phyloP scores from a whole-genome alignment of 2,329 filamentous ascomycete genomes.

The Claviceps africana region DNA sequence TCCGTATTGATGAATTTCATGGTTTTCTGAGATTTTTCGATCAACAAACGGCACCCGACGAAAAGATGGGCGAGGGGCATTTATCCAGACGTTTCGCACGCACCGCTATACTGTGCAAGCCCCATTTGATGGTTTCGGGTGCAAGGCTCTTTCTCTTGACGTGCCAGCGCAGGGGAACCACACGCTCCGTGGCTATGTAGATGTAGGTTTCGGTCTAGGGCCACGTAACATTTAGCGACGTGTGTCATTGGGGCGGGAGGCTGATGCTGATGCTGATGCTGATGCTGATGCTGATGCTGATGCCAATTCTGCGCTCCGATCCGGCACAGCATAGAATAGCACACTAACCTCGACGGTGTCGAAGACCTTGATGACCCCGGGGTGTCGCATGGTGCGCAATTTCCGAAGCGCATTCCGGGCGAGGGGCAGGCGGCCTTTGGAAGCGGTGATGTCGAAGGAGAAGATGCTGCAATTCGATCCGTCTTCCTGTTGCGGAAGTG shows the following conservation, averaged over 20 bases:
- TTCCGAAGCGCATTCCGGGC: slow-evolving; percentile 92
- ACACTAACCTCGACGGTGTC: slow-evolving; percentile 72
- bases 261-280: too few species aligned
- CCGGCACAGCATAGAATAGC: neutral
- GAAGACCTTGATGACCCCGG: slow-evolving; percentile 83
- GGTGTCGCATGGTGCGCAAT: slow-evolving; percentile 81
- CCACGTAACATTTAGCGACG: slow-evolving; percentile 11
- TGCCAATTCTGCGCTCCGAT: neutral
- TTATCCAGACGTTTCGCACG: slow-evolving; percentile 7
- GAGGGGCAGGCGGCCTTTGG: slow-evolving; percentile 68
- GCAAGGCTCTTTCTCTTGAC: slow-evolving; percentile 76
- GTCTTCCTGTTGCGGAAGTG: slow-evolving; percentile 53
- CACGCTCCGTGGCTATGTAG: slow-evolving; percentile 86
- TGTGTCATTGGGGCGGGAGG: neutral
- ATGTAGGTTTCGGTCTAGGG: slow-evolving; percentile 78
- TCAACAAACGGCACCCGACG: slow-evolving; percentile 9
- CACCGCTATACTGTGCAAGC: slow-evolving; percentile 73
- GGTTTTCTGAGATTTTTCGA: slow-evolving; percentile 48
- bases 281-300: too few species aligned
- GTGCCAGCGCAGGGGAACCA: slow-evolving; percentile 80
- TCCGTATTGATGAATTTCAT: slow-evolving; percentile 94
- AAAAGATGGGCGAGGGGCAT: too few species aligned
- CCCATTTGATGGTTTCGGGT: slow-evolving; percentile 94
- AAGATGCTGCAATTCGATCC: slow-evolving; percentile 92
- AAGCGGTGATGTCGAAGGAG: slow-evolving; percentile 76